Evolutionary conservation across 345 rosid genomes (phyloP), one percentile per base, ranked within the genome.

Genomic region (Boechera stricta): DNA sequence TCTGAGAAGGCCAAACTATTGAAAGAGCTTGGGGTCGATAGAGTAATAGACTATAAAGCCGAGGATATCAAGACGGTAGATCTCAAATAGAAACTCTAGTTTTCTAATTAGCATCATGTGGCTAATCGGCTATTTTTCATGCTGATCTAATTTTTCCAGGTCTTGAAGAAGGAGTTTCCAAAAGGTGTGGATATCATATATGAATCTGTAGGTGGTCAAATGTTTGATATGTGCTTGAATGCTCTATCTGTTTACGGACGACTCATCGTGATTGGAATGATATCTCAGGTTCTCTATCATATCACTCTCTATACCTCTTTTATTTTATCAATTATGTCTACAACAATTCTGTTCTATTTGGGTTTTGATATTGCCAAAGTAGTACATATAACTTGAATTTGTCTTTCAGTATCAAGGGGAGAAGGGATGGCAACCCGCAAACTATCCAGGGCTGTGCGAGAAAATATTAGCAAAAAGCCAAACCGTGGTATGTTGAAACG

Each of bases 191-290:
- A 95, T 82, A 87, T 90, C 63, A 83, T 87, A 71, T 95, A 95
- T 13, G 99, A 95, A 84, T 95, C 99, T 51, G 97, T 95, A 58
- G 99, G 99, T 49, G 98, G 99, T 49, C 84, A 87, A 77, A 89
- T 95, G 98, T 89, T 95, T 76, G 85, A 89, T 77, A 42, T 92
- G 75, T 92, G 99, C 76, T 80, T 92, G 76, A 90, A 89, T 77
- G 93, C 98, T 63, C 81, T 95, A 79, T 96, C 96, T 45, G 82
- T 95, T 57, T 82, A 82, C 44, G 99, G 99, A 28, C 85, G 88
- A 52, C 90, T 95, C 73, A 85, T 95, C 13, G 89, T 92, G 60
- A 90, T 95, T 28, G 99, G 99, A 84, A 95, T 95, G 99, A 95
- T 95, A 48, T 95, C 99, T 21, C 93, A 95, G 99, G 99, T 92